These are phyloP conservation scores for Effrenium voratum DNA, from an alignment of 73 alveolate species.

Conservation along the genomic window DNA sequence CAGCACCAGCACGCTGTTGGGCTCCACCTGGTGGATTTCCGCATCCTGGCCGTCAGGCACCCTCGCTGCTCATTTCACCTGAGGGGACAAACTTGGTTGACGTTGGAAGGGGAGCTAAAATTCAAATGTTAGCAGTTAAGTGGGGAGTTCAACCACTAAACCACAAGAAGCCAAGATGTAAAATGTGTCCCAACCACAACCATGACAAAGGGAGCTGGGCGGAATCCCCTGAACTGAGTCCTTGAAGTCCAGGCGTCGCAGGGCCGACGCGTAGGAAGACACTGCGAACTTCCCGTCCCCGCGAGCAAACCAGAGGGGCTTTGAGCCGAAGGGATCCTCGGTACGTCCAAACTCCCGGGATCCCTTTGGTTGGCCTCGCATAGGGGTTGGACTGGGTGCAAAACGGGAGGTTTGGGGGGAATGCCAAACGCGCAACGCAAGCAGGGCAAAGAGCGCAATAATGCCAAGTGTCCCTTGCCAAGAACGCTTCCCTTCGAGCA, in stretches of 20 bases:
- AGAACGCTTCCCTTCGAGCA: neutral
- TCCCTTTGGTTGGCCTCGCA: too few relatives aligned
- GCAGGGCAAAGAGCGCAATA: neutral
- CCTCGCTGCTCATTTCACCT: neutral
- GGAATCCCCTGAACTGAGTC: too few relatives aligned
- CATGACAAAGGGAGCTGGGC: too few relatives aligned
- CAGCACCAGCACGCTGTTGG: neutral
- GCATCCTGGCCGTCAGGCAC: neutral
- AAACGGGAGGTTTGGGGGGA: neutral
- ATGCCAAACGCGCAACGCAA: neutral
- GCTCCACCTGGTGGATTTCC: slow-evolving; percentile 48
- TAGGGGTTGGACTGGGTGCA: neutral
- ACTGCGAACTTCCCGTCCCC: slow-evolving; percentile 24
- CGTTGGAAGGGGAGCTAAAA: neutral
- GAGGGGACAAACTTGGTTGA: neutral
- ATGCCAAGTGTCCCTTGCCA: slow-evolving; percentile 17
- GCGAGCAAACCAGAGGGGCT: slow-evolving; percentile 69
- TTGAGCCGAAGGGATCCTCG: slow-evolving; percentile 65
- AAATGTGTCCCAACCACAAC: too few relatives aligned
- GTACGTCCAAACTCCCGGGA: too few relatives aligned
- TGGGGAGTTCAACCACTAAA: too few relatives aligned
- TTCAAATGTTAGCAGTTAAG: too few relatives aligned
- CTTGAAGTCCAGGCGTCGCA: slow-evolving; percentile 31
- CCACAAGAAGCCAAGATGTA: too few relatives aligned
- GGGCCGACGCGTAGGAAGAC: slow-evolving; percentile 43